Evolutionary conservation across 495 filamentous ascomycete species (phyloP), one percentile per base, ranked within the genome.

Genomic region (Aspergillus taichungensis): DNA sequence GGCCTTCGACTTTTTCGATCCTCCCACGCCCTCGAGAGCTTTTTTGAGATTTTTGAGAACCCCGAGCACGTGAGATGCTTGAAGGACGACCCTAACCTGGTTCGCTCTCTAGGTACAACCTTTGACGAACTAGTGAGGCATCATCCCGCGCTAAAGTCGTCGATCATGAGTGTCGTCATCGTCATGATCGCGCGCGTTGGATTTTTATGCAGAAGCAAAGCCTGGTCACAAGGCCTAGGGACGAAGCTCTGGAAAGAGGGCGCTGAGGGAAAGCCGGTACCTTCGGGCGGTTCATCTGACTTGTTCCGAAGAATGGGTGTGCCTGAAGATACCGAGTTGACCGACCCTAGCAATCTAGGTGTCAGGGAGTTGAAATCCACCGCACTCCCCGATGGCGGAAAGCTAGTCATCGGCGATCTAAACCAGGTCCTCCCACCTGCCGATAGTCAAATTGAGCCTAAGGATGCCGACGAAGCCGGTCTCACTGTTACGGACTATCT

Each of bases 101-200:
- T 71, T 35, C 67, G 68, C 31, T 62, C 61, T 0, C 69, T 97
- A 34, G 92, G 94, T 13, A 77, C 74, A 6, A 84, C 84, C 9
- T 94, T 99, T 57, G 94, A 99, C 59, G 92, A 99, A 58, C 73
- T 99, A 45, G 83, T 91, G 28, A 82, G 92, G 13, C 92, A 99
- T 56, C 94, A 99, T 59, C 94, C 92, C 0, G 72, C 73, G 8
- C 69, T 99, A 37, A 88, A 88, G 45, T 71, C 77, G 27, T 76
- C 77, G 9, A 88, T 97, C 45, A 80, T 94, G 66, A 78, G 82
- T 54, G 79, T 83, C 5, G 77, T 95, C 10, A 72, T 89, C 31
- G 77, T 85, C 39, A 95, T 95, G 87, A 76, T 94, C 32, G 80
- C 78, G 18, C 78, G 86, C 46, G 83, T 96, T 32, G 74, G 75